Evolutionary conservation across 2,329 filamentous ascomycete species (phyloP).

Genomic region (Pseudogymnoascus sp.): DNA sequence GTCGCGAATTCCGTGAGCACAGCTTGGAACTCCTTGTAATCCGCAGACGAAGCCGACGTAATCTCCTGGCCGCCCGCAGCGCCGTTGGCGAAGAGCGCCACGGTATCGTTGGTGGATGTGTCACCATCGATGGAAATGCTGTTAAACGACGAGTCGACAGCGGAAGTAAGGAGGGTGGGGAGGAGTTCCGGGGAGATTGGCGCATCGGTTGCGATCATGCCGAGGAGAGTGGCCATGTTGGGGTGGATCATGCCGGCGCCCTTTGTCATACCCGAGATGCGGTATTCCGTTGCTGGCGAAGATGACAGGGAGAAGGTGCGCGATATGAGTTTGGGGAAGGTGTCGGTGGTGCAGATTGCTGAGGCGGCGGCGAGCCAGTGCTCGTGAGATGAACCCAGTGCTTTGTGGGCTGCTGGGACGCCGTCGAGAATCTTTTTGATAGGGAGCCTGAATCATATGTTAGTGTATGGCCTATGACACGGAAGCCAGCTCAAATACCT

Average conservation of each 20-base stretch:
- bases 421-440: slow-evolving; percentile 81
- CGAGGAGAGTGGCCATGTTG: slow-evolving; percentile 94
- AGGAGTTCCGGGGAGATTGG: slow-evolving; percentile 63
- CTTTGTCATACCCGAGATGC: slow-evolving; percentile 91
- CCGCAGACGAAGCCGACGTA: slow-evolving; percentile 42
- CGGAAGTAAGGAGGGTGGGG: slow-evolving; percentile 59
- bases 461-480: slow-evolving; percentile 13
- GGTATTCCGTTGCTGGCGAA: slow-evolving; percentile 65
- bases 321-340: slow-evolving; percentile 91
- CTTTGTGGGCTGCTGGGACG: slow-evolving; percentile 66
- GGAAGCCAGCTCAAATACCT: slow-evolving; percentile 40
- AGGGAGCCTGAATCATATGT: slow-evolving; percentile 51
- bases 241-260: slow-evolving; percentile 98
- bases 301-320: slow-evolving; percentile 76
- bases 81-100: slow-evolving; percentile 91
- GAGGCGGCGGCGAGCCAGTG: slow-evolving; percentile 81
- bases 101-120: slow-evolving; percentile 94
- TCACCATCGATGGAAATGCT: slow-evolving; percentile 95
- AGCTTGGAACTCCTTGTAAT: slow-evolving; percentile 61
- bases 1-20: slow-evolving; percentile 70
- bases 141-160: slow-evolving; percentile 84
- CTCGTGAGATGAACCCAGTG: slow-evolving; percentile 65
- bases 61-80: slow-evolving; percentile 68
- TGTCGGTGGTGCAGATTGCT: slow-evolving; percentile 97
- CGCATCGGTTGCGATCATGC: slow-evolving; percentile 85